Percentiles rank a stretch among this genome's conserved stretches.
phyloP scores from a whole-genome alignment of 1,284 basidiomycete species.

The Trichosporon coremiiforme region DNA sequence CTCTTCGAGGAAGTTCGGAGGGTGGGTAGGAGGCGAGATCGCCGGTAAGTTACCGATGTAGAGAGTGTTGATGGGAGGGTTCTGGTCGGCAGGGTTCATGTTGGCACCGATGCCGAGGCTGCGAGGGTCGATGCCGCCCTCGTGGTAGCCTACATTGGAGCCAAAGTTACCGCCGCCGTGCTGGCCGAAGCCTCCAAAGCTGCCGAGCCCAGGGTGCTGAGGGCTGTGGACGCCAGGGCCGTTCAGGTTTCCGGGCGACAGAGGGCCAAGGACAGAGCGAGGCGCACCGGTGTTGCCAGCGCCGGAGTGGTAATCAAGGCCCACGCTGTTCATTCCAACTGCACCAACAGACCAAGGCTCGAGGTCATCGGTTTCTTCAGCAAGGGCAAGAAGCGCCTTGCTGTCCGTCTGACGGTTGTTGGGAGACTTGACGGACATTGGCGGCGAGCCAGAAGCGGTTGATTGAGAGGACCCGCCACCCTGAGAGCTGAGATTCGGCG shows the following conservation, averaged over 20 bases:
- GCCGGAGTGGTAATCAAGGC: slow-evolving; percentile 24
- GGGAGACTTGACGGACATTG: slow-evolving; percentile 44
- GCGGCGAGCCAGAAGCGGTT: slow-evolving; percentile 42
- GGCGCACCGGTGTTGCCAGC: slow-evolving; percentile 18
- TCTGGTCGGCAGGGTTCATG: slow-evolving; percentile 76
- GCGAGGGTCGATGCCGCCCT: slow-evolving; percentile 28
- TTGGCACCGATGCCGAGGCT: slow-evolving; percentile 33
- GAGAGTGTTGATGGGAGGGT: slow-evolving; percentile 81
- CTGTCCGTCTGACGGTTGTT: slow-evolving; percentile 45
- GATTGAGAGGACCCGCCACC: slow-evolving; percentile 31
- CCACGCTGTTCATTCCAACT: slow-evolving; percentile 40
- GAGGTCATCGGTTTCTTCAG: slow-evolving; percentile 55
- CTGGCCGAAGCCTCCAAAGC: slow-evolving; percentile 26
- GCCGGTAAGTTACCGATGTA: slow-evolving; percentile 93
- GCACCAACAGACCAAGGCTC: slow-evolving; percentile 53
- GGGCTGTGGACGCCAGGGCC: slow-evolving; percentile 15
- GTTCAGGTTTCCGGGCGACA: slow-evolving; percentile 13
- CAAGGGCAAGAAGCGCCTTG: slow-evolving; percentile 54
- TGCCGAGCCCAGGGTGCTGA: slow-evolving; percentile 20
- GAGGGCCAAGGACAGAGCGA: slow-evolving; percentile 20
- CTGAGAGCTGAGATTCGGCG: slow-evolving; percentile 9
- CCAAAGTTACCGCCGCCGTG: slow-evolving; percentile 23
- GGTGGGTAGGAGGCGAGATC: slow-evolving; percentile 64
- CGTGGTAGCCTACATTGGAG: slow-evolving; percentile 22
- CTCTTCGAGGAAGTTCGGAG: slow-evolving; percentile 80